Conservation (phyloP, 2,329 filamentous ascomycete species). For the Beauveria rudraprayagi region DNA sequence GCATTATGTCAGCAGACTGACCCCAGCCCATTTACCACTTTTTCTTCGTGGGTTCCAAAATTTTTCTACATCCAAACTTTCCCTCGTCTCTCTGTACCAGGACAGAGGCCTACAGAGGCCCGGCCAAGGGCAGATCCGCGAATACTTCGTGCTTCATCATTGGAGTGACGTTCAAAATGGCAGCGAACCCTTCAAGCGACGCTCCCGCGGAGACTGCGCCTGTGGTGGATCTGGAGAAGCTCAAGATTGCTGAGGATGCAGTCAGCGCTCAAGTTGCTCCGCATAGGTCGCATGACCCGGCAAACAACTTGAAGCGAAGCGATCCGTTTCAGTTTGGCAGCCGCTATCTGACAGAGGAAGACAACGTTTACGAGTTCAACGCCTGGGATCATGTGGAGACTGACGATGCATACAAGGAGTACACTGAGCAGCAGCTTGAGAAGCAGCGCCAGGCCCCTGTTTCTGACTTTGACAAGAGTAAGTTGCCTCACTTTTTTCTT, state of each 20-base stretch:
- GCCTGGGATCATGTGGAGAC: slow-evolving; percentile 98
- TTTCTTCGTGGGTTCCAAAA: background rate
- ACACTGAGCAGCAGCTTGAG: slow-evolving; percentile 74
- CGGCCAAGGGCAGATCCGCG: background rate
- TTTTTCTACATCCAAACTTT: background rate
- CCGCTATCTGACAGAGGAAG: slow-evolving; percentile 71
- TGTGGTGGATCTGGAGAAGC: slow-evolving; percentile 18
- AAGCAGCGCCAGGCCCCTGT: slow-evolving; percentile 82
- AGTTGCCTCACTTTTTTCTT: slow-evolving; percentile 24
- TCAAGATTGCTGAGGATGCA: slow-evolving; percentile 17
- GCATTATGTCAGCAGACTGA: slow-evolving; percentile 4
- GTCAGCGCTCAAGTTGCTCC: slow-evolving; percentile 33
- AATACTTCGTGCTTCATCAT: background rate
- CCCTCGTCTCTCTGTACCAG: background rate
- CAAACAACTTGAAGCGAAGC: slow-evolving; percentile 71
- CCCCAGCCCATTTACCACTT: background rate
- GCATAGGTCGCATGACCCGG: slow-evolving; percentile 63
- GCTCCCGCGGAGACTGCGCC: slow-evolving; percentile 17
- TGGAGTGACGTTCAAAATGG: background rate
- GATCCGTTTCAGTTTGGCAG: slow-evolving; percentile 96
- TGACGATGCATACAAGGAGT: slow-evolving; percentile 79
- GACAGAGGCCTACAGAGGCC: background rate
- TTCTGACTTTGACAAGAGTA: slow-evolving; percentile 84
- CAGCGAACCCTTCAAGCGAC: slow-evolving; percentile 15
- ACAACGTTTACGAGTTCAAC: slow-evolving; percentile 95